Conservation (phyloP, 1,139 yeast species). For the Nadsonia commutata region DNA sequence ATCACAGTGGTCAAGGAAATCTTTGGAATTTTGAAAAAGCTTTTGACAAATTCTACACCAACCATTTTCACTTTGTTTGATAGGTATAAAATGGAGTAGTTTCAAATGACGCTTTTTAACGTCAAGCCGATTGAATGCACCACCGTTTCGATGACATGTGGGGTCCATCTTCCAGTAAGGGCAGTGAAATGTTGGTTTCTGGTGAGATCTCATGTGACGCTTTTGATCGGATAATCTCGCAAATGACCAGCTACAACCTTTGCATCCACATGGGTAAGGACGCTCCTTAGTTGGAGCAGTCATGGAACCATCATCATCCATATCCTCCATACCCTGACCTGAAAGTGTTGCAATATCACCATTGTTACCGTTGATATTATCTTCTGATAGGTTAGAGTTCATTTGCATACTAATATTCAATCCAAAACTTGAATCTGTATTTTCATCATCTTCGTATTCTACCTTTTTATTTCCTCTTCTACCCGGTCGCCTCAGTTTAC, state of each 20-base stretch:
- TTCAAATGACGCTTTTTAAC: constrained; percentile 55
- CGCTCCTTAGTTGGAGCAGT: constrained; percentile 16
- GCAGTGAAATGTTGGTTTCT: constrained; percentile 49
- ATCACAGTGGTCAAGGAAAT: constrained; percentile 50
- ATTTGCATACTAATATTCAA: too few species aligned
- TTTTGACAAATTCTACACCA: constrained; percentile 53
- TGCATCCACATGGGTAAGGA: constrained; percentile 36
- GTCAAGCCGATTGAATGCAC: constrained; percentile 54
- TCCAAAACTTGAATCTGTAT: too few species aligned
- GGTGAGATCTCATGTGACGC: constrained; percentile 50
- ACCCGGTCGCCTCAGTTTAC: neutral
- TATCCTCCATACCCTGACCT: too few species aligned
- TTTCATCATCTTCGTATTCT: neutral
- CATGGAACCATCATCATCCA: too few species aligned
- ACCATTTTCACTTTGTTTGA: constrained; percentile 36
- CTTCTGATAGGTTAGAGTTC: too few species aligned
- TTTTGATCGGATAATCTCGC: constrained; percentile 50
- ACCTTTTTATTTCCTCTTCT: neutral
- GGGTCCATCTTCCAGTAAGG: constrained; percentile 56
- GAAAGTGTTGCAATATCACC: too few species aligned
- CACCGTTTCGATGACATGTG: constrained; percentile 58
- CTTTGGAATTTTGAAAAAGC: constrained; percentile 41
- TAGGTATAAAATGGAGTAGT: constrained; percentile 45
- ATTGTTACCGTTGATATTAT: too few species aligned
- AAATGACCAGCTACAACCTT: constrained; percentile 53